Evolutionary conservation across 352 stramenopile genomes (phyloP).

Genomic region (Phytopythium boreale): DNA sequence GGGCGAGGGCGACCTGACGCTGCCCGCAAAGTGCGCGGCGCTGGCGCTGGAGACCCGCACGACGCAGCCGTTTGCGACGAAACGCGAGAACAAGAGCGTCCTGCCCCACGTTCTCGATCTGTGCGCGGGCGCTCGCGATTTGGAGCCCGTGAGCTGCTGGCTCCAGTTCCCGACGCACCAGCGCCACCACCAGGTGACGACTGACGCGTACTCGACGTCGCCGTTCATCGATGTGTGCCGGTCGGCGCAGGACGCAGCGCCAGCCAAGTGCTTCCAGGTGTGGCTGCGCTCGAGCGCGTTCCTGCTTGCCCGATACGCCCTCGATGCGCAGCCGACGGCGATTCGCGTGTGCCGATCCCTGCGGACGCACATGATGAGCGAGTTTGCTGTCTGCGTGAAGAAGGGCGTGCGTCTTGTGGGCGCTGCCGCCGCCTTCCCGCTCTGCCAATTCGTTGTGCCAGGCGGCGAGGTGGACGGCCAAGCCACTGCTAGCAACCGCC

Average conservation of each 20-base stretch:
- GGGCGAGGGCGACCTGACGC: background rate
- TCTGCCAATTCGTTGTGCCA: slow-evolving; percentile 20
- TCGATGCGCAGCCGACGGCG: slow-evolving; percentile 7
- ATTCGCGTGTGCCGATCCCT: slow-evolving; percentile 15
- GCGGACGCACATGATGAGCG: slow-evolving; percentile 16
- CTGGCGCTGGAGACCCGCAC: background rate
- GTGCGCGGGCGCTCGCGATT: slow-evolving; percentile 14
- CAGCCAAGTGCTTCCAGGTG: slow-evolving; percentile 32
- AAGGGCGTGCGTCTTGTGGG: slow-evolving; percentile 19
- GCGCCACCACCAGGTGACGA: slow-evolving; percentile 8
- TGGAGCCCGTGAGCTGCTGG: slow-evolving; percentile 51
- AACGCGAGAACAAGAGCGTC: slow-evolving; percentile 6
- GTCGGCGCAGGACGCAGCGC: slow-evolving; percentile 19
- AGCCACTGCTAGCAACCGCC: slow-evolving; percentile 1
- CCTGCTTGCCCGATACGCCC: slow-evolving; percentile 17
- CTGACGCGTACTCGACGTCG: slow-evolving; percentile 2
- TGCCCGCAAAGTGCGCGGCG: slow-evolving; percentile 1
- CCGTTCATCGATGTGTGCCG: slow-evolving; percentile 33
- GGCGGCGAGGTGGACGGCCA: background rate
- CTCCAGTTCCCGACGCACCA: slow-evolving; percentile 18
- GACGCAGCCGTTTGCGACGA: background rate
- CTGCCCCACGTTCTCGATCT: slow-evolving; percentile 23
- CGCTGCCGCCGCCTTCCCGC: slow-evolving; percentile 16
- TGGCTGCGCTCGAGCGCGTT: slow-evolving; percentile 30
- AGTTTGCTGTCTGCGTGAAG: slow-evolving; percentile 28